These are phyloP conservation scores for Dittrichia graveolens DNA, from an alignment of 129 eudicot genomes.

Conservation along the genomic window DNA sequence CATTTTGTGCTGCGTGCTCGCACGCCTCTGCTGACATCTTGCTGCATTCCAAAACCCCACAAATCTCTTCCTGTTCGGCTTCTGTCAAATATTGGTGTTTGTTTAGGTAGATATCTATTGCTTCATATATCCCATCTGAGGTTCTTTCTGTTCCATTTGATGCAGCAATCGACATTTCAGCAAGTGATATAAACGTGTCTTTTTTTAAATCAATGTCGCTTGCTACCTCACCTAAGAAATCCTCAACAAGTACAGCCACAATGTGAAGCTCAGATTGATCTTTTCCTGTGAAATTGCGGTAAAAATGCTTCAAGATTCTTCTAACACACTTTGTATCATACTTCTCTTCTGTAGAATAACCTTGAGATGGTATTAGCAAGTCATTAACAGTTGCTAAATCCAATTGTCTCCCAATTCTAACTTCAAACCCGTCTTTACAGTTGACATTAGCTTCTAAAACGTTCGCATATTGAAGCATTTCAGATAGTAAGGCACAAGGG, in stretches of 20 bases:
- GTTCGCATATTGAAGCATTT: constrained; percentile 14
- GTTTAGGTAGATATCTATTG: constrained; percentile 10
- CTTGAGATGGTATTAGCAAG: constrained; percentile 12
- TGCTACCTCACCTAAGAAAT: constrained; percentile 2
- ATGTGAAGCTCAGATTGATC: neutral
- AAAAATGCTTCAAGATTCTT: constrained; percentile 26
- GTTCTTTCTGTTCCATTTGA: constrained; percentile 6
- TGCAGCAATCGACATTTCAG: constrained; percentile 21
- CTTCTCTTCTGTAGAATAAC: neutral
- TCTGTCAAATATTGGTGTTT: constrained; percentile 15
- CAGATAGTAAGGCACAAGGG: constrained; percentile 4
- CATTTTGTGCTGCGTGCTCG: constrained; percentile 15
- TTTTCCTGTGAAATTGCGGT: neutral
- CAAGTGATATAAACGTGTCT: constrained; percentile 5
- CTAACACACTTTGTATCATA: constrained; percentile 12
- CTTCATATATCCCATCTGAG: neutral
- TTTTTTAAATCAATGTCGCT: neutral
- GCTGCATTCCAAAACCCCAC: constrained; percentile 11
- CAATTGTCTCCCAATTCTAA: constrained; percentile 10
- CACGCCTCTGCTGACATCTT: constrained; percentile 23
- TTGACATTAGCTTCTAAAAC: constrained; percentile 15
- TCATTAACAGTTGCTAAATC: constrained; percentile 11
- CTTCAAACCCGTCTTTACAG: constrained; percentile 12
- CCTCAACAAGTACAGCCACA: constrained; percentile 9
- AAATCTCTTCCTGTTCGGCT: constrained; percentile 12